Base-by-base conservation (phyloP, 2,329 filamentous ascomycete genomes). In the Alternaria metachromatica region DNA sequence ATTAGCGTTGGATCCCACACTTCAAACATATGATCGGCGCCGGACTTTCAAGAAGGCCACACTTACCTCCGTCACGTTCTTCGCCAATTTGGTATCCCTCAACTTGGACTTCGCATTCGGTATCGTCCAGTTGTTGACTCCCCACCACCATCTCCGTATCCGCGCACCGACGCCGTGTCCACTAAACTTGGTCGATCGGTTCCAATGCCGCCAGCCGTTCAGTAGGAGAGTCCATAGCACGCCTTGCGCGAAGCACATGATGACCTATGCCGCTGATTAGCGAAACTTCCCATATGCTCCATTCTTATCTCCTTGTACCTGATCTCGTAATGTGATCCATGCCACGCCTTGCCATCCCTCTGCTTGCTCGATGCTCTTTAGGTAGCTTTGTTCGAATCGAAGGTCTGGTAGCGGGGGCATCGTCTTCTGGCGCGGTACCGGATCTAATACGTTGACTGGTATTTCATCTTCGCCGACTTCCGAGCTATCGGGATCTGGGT, bases 301-400 rank as follows among this genome's bases (percentile, higher is more conserved):
- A 4, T 10, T 5, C 3, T 23, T 37, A 10, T 48, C 6, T 15
- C 13, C 11, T 20, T 80, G 54, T 83, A 96, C 92, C 87, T 97
- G 96, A 81, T 99, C 96, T 75, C 93, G 86, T 37, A 92, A 80
- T 18, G 96, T 99, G 71, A 99, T 95, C 83, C 91, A 92, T 8
- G 88, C 86, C 30, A 99, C 88, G 78, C 89, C 88, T 83, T 91
- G 90, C 89, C 90, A 94, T 23, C 88, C 89, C 69, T 96, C 88
- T 37, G 94, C 93, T 60, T 88, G 86, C 68, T 90, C 88, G 72
- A 99, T 92, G 82, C 94, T 97, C 73, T 92, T 91, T 59, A 99
- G 87, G 80, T 99, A 99, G 85, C 94, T 97, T 86, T 99, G 96
- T 83, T 99, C 96, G 82, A 98, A 98, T 46, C 96, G 89, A 70